Base-by-base conservation (phyloP, 768 basidiomycete species). In the Lactarius hatsudake region DNA sequence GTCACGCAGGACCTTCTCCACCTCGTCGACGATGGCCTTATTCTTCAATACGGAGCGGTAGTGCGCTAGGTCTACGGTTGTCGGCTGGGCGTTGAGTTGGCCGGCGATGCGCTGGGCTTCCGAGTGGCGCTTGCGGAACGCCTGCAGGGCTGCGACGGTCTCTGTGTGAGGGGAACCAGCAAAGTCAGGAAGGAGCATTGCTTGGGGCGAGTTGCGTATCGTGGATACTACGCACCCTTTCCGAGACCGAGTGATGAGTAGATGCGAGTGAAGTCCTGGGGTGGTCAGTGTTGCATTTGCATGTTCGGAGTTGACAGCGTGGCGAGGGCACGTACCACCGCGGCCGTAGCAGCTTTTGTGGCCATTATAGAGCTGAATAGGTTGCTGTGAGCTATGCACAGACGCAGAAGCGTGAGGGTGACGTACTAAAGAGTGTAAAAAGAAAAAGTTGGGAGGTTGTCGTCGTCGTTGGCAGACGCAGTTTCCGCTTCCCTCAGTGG, bases 21-120 rank as follows among this genome's bases (percentile, higher is more conserved):
- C 91, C 77, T 97, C 92, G 73, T 93, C 90, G 62, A 98, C 88
- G 70, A 98, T 84, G 61, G 87, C 88, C 78, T 91, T 88, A 82
- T 98, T 98, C 85, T 94, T 96, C 70, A 99, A 80, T 40, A 94
- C 78, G 34, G 89, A 85, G 74, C 94, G 93, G 84, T 98, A 99
- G 81, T 95, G 87, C 28, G 87, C 83, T 74, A 98, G 82, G 81
- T 98, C 94, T 75, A 99, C 83, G 61, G 92, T 89, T 36, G 90
- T 90, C 48, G 91, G 87, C 76, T 90, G 88, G 69, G 81, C 80
- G 68, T 83, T 78, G 73, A 88, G 86, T 74, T 85, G 83, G 62
- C 80, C 79, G 53, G 86, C 77, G 66, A 92, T 80, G 69, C 89
- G 87, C 75, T 91, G 89, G 65, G 97, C 96, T 63, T 98, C 93